Evolutionary conservation across 2,329 filamentous ascomycete genomes (phyloP), one percentile per base, ranked within the genome.

Genomic region (Allantophomopsis lycopodina): DNA sequence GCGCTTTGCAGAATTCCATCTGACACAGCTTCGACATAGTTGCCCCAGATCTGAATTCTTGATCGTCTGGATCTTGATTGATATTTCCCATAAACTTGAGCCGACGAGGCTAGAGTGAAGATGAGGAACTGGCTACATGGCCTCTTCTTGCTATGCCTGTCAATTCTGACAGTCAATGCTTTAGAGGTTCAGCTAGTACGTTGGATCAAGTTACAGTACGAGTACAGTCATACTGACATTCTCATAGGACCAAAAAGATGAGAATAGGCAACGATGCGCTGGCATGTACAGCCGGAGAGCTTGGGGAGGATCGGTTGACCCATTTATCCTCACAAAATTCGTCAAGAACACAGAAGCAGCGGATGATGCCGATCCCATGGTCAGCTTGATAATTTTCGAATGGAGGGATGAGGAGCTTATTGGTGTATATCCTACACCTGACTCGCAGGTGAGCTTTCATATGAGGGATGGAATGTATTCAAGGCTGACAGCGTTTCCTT

Each of bases 271-370:
- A 64, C 75, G 81, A 73, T 95, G 89, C 65, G 67, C 73, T 41
- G 75, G 89, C 64, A 95, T 96, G 88, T 96, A 95, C 66, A 88
- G 83, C 63, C 79, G 76, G 56, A 83, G 77, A 54, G 73, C 81
- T 38, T 96, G 89, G 89, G 86, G 86, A 51, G 89, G 89, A 43
- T 73, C 76, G 30, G 73, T 86, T 44, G 85, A 95, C 50, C 89
- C 89, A 15, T 94, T 86, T 63, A 94, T 96, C 58, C 71, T 82
- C 50, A 72, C 86, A 58, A 86, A 85, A 55, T 93, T 94, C 54
- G 62, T 81, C 32, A 70, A 74, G 46, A 60, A 66, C 60, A 70
- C 62, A 55, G 68, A 62, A 58, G 59, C 73, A 52, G 63, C 71
- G 42, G 69, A 72, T 23, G 68, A 78, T 41, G 64, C 71, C 35